Evolutionary conservation across 495 filamentous ascomycete species (phyloP).

Genomic region (Pseudevernia furfuracea): DNA sequence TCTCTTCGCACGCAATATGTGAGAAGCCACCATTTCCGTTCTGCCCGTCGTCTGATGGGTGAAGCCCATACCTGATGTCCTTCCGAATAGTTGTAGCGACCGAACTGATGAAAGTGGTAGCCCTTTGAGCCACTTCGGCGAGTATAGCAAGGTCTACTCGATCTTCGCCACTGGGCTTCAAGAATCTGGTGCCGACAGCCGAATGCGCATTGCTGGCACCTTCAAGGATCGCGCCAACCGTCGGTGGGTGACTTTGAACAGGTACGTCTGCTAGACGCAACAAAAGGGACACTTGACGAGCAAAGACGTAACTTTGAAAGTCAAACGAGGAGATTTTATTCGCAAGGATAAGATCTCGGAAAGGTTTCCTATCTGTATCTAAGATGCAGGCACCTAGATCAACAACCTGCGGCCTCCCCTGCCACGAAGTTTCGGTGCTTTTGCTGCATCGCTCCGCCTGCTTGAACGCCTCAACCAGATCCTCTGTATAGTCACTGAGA

Average conservation of each 20-base stretch:
- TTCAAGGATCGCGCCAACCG: neutral
- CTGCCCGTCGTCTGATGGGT: neutral
- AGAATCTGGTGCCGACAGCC: neutral
- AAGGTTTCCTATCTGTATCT: conserved; percentile 66
- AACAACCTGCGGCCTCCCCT: conserved; percentile 26
- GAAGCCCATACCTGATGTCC: conserved; percentile 48
- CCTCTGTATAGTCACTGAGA: conserved; percentile 61
- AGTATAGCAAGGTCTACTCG: conserved; percentile 68
- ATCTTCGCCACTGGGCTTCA: conserved; percentile 36
- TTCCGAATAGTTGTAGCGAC: conserved; percentile 68
- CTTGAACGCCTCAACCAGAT: conserved; percentile 54
- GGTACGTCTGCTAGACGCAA: conserved; percentile 69
- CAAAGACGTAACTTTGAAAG: conserved; percentile 90
- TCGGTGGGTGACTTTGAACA: conserved; percentile 21
- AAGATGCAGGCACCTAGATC: conserved; percentile 51
- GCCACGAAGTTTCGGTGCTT: conserved; percentile 5
- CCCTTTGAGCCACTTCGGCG: conserved; percentile 70
- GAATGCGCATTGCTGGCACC: neutral
- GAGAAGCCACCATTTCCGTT: conserved; percentile 23
- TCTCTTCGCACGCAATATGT: conserved; percentile 30
- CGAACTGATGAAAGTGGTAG: conserved; percentile 71
- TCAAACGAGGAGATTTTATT: conserved; percentile 97
- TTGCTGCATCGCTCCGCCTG: conserved; percentile 29
- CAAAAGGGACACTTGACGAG: conserved; percentile 75
- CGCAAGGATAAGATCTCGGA: conserved; percentile 86